A percentile compares a stretch with the other conserved stretches of the same genome.
These are phyloP conservation scores for Capsicum baccatum DNA, from an alignment of 257 asterid species.

Conservation along the genomic window DNA sequence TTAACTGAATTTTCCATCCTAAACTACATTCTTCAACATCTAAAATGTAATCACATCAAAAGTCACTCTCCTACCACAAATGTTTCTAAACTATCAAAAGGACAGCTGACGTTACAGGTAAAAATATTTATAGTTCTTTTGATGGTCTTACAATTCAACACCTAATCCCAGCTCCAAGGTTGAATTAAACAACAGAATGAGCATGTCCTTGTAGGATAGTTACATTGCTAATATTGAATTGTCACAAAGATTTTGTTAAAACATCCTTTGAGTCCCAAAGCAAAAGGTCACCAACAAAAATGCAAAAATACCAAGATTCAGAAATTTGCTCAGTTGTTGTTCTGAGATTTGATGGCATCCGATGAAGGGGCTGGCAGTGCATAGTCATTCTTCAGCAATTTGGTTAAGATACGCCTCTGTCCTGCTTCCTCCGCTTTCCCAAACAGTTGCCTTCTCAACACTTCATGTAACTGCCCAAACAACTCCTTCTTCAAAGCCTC, in stretches of 20 bases:
- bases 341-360: constrained; percentile 29
- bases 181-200: constrained; percentile 4
- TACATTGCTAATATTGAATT: not conserved
- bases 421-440: no score
- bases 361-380: constrained; percentile 57
- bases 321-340: constrained; percentile 29
- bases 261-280: constrained; percentile 22
- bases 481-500: no score
- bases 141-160: constrained; percentile 26
- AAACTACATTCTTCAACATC: not conserved
- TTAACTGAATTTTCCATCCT: constrained; percentile 6
- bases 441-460: no score
- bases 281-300: not conserved
- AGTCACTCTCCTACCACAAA: not conserved
- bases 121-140: constrained; percentile 1
- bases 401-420: constrained; percentile 49
- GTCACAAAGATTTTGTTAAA: not conserved
- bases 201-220: not conserved
- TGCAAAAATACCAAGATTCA: constrained; percentile 26
- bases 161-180: not conserved
- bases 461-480: no score
- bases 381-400: constrained; percentile 57
- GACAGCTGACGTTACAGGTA: not conserved
- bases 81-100: constrained; percentile 2
- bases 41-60: constrained; percentile 11